Conservation (phyloP, 257 asterid species). For the Solanum piurae region DNA sequence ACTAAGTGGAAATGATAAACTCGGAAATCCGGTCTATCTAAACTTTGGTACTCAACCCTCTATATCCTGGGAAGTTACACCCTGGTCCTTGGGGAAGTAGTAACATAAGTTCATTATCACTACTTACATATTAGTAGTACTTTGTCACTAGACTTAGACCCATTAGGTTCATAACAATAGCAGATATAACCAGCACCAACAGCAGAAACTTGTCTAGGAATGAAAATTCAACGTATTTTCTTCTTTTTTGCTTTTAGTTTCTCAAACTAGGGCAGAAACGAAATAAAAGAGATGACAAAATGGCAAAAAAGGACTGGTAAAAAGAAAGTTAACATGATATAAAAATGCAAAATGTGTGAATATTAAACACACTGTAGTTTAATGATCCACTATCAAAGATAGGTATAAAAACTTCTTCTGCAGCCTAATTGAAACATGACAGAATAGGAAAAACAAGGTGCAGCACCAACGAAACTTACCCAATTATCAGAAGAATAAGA, state of each 20-base stretch:
- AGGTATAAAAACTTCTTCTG: neutral
- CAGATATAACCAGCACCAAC: neutral
- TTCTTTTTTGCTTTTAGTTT: neutral
- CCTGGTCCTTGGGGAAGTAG: neutral
- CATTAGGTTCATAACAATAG: neutral
- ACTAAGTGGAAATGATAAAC: neutral
- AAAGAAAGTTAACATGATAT: neutral
- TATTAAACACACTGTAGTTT: neutral
- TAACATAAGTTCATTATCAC: neutral
- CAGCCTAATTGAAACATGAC: neutral
- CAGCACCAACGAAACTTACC: constrained; percentile 34
- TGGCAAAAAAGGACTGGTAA: neutral
- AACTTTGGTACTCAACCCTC: neutral
- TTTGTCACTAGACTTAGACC: neutral
- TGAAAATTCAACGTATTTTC: neutral
- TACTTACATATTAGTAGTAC: neutral
- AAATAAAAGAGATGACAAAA: neutral
- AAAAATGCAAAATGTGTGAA: neutral
- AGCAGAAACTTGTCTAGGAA: neutral
- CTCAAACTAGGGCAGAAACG: neutral
- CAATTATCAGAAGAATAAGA: constrained; percentile 46
- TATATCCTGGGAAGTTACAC: neutral
- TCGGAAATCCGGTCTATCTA: neutral
- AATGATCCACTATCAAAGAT: neutral
- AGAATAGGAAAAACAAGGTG: neutral